Base-by-base conservation (phyloP, 192 early-diverging fungal genomes). In the Dispira parvispora region DNA sequence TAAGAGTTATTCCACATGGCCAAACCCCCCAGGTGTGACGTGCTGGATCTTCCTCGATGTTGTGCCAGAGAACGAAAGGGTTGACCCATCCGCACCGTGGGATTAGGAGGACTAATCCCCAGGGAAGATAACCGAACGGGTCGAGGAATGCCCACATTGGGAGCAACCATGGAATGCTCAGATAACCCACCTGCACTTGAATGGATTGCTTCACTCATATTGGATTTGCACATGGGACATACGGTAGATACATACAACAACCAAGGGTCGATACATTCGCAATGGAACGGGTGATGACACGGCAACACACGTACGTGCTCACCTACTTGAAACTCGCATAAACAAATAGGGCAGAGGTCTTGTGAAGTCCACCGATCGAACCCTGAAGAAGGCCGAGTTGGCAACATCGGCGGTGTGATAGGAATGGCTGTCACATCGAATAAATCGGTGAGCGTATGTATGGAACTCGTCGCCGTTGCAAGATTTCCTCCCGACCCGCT, bases 211-310 rank as follows among this genome's bases (percentile, higher is more conserved):
- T 50, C 49, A 23, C 49, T 18, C 16, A 50, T 50, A 50, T 50
- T 23, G 16, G 23, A 50, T 56, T 56, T 56, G 10, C 54, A 56
- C 54, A 56, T 23, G 14, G 54, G 54, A 56, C 54, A 56, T 8
- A 27, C 12, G n/a, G 54, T 14, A 20, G 54, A 56, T 10, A 26
- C 26, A 5, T 56, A 14, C 12, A 56, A 26, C 25, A 56, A 56
- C 54, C 54, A 56, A 14, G n/a, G 21, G 20, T 56, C 54, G 27
- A 56, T 56, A 56, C 54, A 56, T 27, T 23, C 14, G 13, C 21
- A 14, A 27, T 56, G 54, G 27, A 23, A 56, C n/a, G 13, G n/a
- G 27, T 56, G 54, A 27, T 26, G 54, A 21, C 54, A 56, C n/a
- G 54, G 54, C 20, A 56, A 27, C 10, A 26, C 21, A 27, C 54